Base-by-base conservation (phyloP, 306 rosid species). In the Gastrolobium bilobum region DNA sequence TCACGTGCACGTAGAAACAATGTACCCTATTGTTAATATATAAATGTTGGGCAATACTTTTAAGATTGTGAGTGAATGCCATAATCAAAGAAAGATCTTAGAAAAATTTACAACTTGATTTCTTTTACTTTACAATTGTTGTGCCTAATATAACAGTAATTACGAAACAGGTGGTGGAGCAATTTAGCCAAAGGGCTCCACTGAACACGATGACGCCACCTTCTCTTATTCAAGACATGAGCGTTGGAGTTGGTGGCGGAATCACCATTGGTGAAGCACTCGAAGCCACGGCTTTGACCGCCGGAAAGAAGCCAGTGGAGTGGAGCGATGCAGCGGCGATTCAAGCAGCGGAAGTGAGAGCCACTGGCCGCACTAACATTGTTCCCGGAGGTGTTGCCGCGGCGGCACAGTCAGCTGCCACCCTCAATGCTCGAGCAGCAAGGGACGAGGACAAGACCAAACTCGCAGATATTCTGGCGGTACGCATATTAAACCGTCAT, bases 181-280 rank as follows among this genome's bases (percentile, higher is more conserved):
- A 87, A 61, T 71, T 54, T 64, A 80, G 79, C 50, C 82, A 83
- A 61, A 72, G 74, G 68, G 80, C 5, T 56, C 78, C 88, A 6
- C 0, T 20, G 75, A 65, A 68, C 52, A 29, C 48, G 0, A 13
- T 73, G 78, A 75, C 77, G 7, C 78, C 87, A 9, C 59, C 83
- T 33, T 69, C 81, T 39, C 44, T 26, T 1, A 11, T 61, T 31
- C 31, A 82, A 71, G 84, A 69, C 0, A 78, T 4, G 60, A 35
- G 46, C 4, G 54, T 6, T 0, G 85, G 78, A 29, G 47, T 20
- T 0, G 71, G 78, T 1, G 68, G 82, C 0, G 57, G 87, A 43
- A 83, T 93, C 76, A 91, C 97, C 3, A 91, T 93, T 1, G 98
- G 93, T 0, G 92, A 93, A 80, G 97, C 98, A 67, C 89, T 91